phyloP scores from a whole-genome alignment of 1,284 basidiomycete species.

The Ceratobasidium sp. region DNA sequence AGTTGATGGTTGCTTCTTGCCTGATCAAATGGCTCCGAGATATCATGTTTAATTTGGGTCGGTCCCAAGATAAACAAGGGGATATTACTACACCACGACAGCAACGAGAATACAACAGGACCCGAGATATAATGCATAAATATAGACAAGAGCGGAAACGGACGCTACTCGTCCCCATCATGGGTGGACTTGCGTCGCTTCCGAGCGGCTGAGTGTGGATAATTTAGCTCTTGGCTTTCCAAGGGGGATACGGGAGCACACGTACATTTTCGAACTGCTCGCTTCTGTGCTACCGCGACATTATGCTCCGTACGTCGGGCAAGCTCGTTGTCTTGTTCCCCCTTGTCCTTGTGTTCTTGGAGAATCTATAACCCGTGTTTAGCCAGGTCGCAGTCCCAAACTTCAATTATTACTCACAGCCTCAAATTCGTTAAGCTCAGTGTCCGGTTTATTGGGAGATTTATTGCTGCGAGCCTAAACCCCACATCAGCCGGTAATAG shows the following conservation, averaged over 20 bases:
- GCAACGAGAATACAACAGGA: not conserved
- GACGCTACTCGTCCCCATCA: slow-evolving; percentile 23
- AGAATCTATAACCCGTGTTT: slow-evolving; percentile 64
- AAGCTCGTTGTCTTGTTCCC: slow-evolving; percentile 87
- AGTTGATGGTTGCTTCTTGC: not conserved
- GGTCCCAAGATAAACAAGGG: too few species aligned
- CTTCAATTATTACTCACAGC: slow-evolving; percentile 55
- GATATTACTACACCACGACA: too few species aligned
- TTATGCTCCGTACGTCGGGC: slow-evolving; percentile 36
- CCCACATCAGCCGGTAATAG: not conserved
- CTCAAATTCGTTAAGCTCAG: slow-evolving; percentile 90
- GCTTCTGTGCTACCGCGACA: slow-evolving; percentile 28
- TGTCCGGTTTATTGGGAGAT: slow-evolving; percentile 85
- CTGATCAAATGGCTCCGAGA: too few species aligned
- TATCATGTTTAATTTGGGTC: too few species aligned
- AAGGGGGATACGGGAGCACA: not conserved
- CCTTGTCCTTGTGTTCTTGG: slow-evolving; percentile 81
- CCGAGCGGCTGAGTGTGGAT: slow-evolving; percentile 11
- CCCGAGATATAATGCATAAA: not conserved
- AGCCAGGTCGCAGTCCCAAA: not conserved
- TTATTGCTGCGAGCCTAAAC: slow-evolving; percentile 80
- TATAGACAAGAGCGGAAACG: not conserved
- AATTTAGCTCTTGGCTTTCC: not conserved
- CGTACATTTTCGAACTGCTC: slow-evolving; percentile 16
- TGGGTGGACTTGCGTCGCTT: slow-evolving; percentile 33